Conservation (phyloP, 2,329 filamentous ascomycete genomes). For the Dothistroma pini region DNA sequence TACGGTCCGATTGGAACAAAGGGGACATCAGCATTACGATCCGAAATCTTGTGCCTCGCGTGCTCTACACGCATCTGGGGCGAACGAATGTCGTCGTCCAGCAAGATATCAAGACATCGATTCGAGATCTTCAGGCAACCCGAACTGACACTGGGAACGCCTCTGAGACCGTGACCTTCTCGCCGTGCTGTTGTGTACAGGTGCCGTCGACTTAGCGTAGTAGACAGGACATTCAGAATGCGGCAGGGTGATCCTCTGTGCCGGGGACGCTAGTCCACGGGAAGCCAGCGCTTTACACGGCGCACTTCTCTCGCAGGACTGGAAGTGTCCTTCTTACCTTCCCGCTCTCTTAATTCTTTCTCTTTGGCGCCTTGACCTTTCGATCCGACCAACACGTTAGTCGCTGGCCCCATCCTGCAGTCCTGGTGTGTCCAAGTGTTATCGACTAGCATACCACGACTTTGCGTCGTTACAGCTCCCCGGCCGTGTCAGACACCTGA, state of each 20-base stretch:
- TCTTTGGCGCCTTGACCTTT: not conserved
- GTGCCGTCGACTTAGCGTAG: not conserved
- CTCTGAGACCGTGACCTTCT: not conserved
- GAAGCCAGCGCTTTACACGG: not conserved
- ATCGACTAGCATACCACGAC: not conserved
- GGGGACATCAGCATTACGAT: not conserved
- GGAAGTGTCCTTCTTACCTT: not conserved
- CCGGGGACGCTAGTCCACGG: not conserved
- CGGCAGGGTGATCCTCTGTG: not conserved
- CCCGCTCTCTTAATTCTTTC: not conserved
- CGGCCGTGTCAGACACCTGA: not conserved
- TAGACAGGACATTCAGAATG: not conserved
- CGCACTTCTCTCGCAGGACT: not conserved
- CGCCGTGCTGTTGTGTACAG: not conserved
- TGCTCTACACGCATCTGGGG: not conserved
- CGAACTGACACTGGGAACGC: too few species aligned
- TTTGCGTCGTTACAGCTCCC: not conserved
- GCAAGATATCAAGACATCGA: not conserved
- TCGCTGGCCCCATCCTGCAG: not conserved
- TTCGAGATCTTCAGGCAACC: not conserved
- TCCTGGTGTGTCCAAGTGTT: not conserved
- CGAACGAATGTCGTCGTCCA: not conserved
- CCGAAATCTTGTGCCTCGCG: not conserved
- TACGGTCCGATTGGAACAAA: not conserved
- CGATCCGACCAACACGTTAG: not conserved